Conservation (phyloP, 257 asterid genomes). For the Vinca minor region DNA sequence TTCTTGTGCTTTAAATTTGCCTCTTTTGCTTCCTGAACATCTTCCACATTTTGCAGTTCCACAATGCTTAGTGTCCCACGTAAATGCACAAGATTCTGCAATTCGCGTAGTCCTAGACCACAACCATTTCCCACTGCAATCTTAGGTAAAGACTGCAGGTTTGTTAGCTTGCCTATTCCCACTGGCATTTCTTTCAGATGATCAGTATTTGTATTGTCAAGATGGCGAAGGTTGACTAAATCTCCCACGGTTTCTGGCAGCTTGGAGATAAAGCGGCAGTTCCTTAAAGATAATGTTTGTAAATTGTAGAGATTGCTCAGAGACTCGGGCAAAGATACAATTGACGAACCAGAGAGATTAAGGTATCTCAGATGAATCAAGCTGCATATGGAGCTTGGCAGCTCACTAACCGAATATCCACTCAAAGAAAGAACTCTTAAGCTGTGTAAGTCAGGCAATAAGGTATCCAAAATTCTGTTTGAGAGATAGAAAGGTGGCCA, state of each 20-base stretch:
- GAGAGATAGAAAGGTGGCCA: slow-evolving; percentile 23
- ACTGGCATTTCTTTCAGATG: slow-evolving; percentile 48
- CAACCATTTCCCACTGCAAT: slow-evolving; percentile 39
- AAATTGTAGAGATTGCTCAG: slow-evolving; percentile 19
- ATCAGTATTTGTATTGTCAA: slow-evolving; percentile 49
- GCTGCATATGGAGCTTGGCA: slow-evolving; percentile 22
- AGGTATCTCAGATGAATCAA: slow-evolving; percentile 22
- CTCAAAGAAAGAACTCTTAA: slow-evolving; percentile 22
- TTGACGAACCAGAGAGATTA: slow-evolving; percentile 4
- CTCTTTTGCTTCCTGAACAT: slow-evolving; percentile 44
- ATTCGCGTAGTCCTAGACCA: slow-evolving; percentile 40
- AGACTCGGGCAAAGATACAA: slow-evolving; percentile 15
- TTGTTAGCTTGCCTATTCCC: slow-evolving; percentile 35
- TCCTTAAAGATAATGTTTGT: slow-evolving; percentile 42
- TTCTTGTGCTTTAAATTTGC: slow-evolving; percentile 35
- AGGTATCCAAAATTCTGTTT: slow-evolving; percentile 7
- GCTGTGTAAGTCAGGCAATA: slow-evolving; percentile 17
- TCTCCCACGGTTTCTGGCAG: slow-evolving; percentile 47
- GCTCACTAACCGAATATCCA: slow-evolving; percentile 19
- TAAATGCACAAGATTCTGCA: slow-evolving; percentile 31
- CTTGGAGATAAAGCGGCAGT: slow-evolving; percentile 43
- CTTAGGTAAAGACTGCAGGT: slow-evolving; percentile 48
- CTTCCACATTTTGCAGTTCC: slow-evolving; percentile 49
- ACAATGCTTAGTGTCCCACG: slow-evolving; percentile 45
- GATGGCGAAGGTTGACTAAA: slow-evolving; percentile 47